A percentile compares a stretch with the other conserved stretches of the same genome.
phyloP scores from a whole-genome alignment of 1,284 basidiomycete genomes.

The Rhodotorula sp. region DNA sequence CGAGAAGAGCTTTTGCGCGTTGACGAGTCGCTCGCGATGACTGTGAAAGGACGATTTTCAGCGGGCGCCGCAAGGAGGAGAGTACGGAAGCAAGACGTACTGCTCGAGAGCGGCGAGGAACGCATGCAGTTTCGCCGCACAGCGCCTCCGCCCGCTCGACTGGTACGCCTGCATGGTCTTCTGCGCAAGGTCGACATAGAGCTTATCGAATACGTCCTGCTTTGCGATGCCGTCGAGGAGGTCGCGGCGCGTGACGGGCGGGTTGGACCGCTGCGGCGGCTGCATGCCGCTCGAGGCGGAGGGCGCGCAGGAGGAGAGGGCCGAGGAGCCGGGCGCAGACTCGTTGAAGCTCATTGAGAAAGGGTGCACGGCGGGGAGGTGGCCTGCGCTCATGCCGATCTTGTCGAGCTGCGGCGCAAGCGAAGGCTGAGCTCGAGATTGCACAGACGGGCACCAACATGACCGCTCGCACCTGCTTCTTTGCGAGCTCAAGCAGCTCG shows the following conservation, averaged over 20 bases:
- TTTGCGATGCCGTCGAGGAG: constrained; percentile 65
- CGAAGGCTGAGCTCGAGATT: not conserved
- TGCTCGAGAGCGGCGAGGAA: constrained; percentile 80
- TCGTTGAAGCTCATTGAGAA: constrained; percentile 62
- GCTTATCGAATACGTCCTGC: constrained; percentile 65
- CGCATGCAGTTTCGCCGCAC: constrained; percentile 77
- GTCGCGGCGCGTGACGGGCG: constrained; percentile 63
- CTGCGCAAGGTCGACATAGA: constrained; percentile 73
- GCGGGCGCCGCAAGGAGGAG: too few species aligned
- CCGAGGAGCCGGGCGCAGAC: not conserved
- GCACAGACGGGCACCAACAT: constrained; percentile 22
- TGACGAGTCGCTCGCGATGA: constrained; percentile 63
- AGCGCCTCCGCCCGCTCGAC: constrained; percentile 75
- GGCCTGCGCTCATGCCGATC: constrained; percentile 69
- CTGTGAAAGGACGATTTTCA: constrained; percentile 51
- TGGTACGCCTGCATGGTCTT: constrained; percentile 79
- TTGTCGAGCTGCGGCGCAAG: constrained; percentile 67
- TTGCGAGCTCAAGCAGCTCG: constrained; percentile 77
- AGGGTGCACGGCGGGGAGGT: constrained; percentile 70
- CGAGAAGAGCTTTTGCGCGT: constrained; percentile 68
- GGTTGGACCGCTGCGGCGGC: constrained; percentile 1
- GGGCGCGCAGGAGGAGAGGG: constrained; percentile 1
- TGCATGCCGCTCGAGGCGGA: not conserved
- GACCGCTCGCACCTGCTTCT: constrained; percentile 63
- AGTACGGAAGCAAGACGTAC: too few species aligned